A percentile compares a stretch with the other conserved stretches of the same genome.
These are phyloP conservation scores for Rhynchosporium agropyri DNA, from an alignment of 2,329 filamentous ascomycete genomes.

Conservation along the genomic window DNA sequence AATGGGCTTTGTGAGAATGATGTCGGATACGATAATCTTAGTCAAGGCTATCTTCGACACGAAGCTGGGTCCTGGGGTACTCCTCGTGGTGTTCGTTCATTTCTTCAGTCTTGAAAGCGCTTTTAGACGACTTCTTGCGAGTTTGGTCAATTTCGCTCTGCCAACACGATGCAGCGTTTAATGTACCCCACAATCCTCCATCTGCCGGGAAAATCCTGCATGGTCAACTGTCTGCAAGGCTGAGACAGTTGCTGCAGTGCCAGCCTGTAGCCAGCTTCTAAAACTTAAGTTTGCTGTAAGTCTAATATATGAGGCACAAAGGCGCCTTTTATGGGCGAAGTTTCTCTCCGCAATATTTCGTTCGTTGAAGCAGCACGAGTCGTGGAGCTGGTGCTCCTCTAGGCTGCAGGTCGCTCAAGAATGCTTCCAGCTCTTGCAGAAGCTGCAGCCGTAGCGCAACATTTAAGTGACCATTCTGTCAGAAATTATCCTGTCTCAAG, in stretches of 20 bases:
- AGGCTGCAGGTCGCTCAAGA: no score
- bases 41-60: not conserved
- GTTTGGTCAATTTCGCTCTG: not conserved
- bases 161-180: not conserved
- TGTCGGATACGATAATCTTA: constrained; percentile 9
- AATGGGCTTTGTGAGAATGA: not conserved
- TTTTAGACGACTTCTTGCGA: not conserved
- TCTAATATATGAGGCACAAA: not conserved
- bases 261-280: not conserved
- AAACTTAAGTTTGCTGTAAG: not conserved
- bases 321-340: not conserved
- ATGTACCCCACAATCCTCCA: not conserved
- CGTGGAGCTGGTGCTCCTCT: not conserved
- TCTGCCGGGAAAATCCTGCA: not conserved
- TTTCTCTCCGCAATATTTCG: not conserved
- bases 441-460: constrained; percentile 11
- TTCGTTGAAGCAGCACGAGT: not conserved
- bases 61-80: not conserved
- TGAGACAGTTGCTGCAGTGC: not conserved
- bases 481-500: not conserved
- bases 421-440: not conserved
- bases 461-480: not conserved
- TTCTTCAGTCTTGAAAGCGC: not conserved
- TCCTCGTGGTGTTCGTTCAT: not conserved
- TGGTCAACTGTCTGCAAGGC: constrained; percentile 11